Evolutionary conservation across 139 green algal species (phyloP), one percentile per base, ranked within the genome.

Genomic region (Coelastrella sp.): DNA sequence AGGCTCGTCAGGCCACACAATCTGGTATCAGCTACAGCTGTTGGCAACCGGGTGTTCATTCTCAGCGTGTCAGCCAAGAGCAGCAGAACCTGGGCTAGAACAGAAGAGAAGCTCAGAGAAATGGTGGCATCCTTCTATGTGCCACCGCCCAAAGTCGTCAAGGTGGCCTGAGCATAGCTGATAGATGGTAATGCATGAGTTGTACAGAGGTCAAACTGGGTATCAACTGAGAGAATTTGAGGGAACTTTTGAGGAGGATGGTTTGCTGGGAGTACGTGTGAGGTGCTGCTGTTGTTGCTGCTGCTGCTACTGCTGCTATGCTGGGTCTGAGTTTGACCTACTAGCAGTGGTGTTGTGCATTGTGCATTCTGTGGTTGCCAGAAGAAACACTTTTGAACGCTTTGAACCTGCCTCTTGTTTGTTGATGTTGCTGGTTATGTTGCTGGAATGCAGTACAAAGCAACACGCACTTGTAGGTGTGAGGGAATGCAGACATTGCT

Each of bases 21-120:
- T 78, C 91, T 98, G 16, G 95, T 98, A 32, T 86, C 92, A 13
- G 95, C 94, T 3, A 98, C 96, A 7, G 95, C 96, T 4, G 93
- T 93, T 11, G 94, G 94, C 83, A 98, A 98, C 92, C 94, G 97
- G 3, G 58, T 98, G 22, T 98, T 98, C 92, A 95, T 99, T 75
- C 84, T 98, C 19, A 92, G 90, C 17, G 64, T 96, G 6, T 85
- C 71, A 5, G 87, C 95, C 74, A 97, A 94, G 64, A 81, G 75
- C 4, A 78, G 80, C 4, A 86, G 95, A 23, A 95, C 97, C 84
- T 98, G 95, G 95, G 93, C 95, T 59, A 97, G 96, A 87, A 64
- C 92, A 57, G 47, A 83, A 2, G 47, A 79, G 2, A 61, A 87
- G 0, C 81, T 96, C 64, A 73, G 82, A 10, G 3, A 11, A 81